These are phyloP conservation scores for Mercurialis annua DNA, from an alignment of 345 rosid genomes.

Conservation along the genomic window DNA sequence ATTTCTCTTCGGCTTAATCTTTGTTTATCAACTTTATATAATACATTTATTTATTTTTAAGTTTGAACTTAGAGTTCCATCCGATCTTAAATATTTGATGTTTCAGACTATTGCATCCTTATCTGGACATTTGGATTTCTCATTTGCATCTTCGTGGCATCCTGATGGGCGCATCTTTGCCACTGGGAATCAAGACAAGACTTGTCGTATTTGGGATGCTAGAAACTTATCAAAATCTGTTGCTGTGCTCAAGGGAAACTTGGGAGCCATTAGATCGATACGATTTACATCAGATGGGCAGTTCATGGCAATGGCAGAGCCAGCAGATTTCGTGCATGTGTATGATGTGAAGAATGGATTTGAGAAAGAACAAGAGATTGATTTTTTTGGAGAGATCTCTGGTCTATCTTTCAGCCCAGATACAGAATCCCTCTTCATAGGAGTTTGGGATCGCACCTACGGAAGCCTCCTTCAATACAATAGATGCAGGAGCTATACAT, in stretches of 20 bases:
- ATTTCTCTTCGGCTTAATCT: background rate
- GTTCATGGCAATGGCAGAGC: constrained; percentile 60
- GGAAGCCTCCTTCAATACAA: constrained; percentile 62
- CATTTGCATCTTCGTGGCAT: constrained; percentile 69
- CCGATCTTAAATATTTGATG: constrained; percentile 16
- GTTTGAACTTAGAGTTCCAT: background rate
- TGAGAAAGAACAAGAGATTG: constrained; percentile 60
- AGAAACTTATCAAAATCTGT: constrained; percentile 49
- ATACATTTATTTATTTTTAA: background rate
- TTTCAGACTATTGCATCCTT: constrained; percentile 41
- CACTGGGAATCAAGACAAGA: constrained; percentile 66
- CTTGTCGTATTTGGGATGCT: constrained; percentile 57
- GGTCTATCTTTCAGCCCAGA: constrained; percentile 62
- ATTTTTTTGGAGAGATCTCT: constrained; percentile 64
- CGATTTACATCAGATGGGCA: constrained; percentile 55
- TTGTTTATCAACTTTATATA: background rate
- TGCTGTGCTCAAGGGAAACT: constrained; percentile 54
- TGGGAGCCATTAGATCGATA: constrained; percentile 58
- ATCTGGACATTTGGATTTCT: constrained; percentile 53
- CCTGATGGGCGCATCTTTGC: constrained; percentile 54
- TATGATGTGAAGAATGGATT: constrained; percentile 50
- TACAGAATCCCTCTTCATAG: constrained; percentile 50
- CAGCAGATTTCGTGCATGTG: constrained; percentile 62
- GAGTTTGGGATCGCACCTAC: constrained; percentile 63
- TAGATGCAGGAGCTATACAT: constrained; percentile 44